These are phyloP conservation scores for Cardamine resedifolia DNA, from an alignment of 345 rosid genomes.

Conservation along the genomic window DNA sequence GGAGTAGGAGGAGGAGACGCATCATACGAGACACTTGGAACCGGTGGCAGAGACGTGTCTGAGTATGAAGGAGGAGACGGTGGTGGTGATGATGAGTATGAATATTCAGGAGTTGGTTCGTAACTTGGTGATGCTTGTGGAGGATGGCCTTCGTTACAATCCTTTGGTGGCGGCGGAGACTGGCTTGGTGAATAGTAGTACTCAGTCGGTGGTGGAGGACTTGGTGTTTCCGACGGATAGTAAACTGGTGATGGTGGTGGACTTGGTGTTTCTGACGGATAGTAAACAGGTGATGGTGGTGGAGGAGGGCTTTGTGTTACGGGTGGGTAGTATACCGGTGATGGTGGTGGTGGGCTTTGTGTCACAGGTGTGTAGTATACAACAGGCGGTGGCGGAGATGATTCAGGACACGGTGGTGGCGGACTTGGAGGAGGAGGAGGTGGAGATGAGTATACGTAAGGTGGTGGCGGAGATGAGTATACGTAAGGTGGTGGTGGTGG, in stretches of 20 bases:
- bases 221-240: conserved; percentile 30
- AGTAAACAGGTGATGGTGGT: conserved; percentile 28
- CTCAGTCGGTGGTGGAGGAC: conserved; percentile 34
- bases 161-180: conserved; percentile 40
- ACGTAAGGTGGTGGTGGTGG: conserved; percentile 28
- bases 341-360: conserved; percentile 43
- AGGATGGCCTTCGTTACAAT: conserved; percentile 29
- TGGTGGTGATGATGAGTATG: conserved; percentile 44
- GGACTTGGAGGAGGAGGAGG: conserved; percentile 47
- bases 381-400: conserved; percentile 50
- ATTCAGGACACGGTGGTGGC: conserved; percentile 39
- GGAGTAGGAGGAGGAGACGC: conserved; percentile 62
- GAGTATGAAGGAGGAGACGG: conserved; percentile 34
- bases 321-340: conserved; percentile 31
- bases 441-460: conserved; percentile 37
- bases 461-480: conserved; percentile 28
- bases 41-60: conserved; percentile 53
- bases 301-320: conserved; percentile 29
- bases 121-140: conserved; percentile 41
- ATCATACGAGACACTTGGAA: conserved; percentile 54
- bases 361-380: conserved; percentile 32
- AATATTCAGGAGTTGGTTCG: conserved; percentile 38
- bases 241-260: conserved; percentile 38
- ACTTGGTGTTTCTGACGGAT: neutral
- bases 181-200: conserved; percentile 35